Base-by-base conservation (phyloP, 2,329 filamentous ascomycete genomes). In the Gremmenia infestans region DNA sequence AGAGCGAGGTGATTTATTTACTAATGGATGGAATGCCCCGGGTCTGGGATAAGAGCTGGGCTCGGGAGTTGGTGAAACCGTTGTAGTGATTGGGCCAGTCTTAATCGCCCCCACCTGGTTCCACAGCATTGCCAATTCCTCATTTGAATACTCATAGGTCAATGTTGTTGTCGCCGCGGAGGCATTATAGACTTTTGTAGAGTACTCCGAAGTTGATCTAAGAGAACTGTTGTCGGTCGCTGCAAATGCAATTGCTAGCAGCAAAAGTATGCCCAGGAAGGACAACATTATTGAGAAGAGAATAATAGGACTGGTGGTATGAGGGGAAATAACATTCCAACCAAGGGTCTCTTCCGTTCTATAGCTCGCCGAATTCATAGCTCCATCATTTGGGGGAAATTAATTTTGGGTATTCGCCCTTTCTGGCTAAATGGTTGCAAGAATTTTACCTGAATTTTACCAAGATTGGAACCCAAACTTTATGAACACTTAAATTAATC, bases 51-150 rank as follows among this genome's bases (percentile, higher is more conserved):
- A 76, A 5, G 66, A 59, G 2, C 70, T 69, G 7, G 73, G 70
- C 58, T 76, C 74, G 19, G 74, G 70, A 1, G 73, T 76, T n/a
- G 74, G 73, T 6, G 64, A 57, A 2, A 73, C 72, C 1, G 74
- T 76, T 2, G 69, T 71, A 17, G 72, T 76, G 23, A 76, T 68
- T 0, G 73, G 70, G 2, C 74, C 74, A 6, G 71, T 70, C 25
- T 69, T 67, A 23, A 77, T 67, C 12, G 73, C 72, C 0, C 74
- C 74, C 23, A 77, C 70, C 50, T 74, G 71, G 53, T 75, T 70
- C 75, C 75, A 77, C 9, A 77, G 67, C 40, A 74, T 73, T 3
- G 71, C 73, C 19, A 79, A 68, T 17, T 73, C 73, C 57, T 77
- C 72, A 50, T 78, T 72, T 0, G 74, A 76, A 64, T 76, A 79